Percentiles rank a stretch among this genome's conserved stretches.
phyloP scores from a whole-genome alignment of 176 grass and related monocot species.

The Neostapfia colusana region DNA sequence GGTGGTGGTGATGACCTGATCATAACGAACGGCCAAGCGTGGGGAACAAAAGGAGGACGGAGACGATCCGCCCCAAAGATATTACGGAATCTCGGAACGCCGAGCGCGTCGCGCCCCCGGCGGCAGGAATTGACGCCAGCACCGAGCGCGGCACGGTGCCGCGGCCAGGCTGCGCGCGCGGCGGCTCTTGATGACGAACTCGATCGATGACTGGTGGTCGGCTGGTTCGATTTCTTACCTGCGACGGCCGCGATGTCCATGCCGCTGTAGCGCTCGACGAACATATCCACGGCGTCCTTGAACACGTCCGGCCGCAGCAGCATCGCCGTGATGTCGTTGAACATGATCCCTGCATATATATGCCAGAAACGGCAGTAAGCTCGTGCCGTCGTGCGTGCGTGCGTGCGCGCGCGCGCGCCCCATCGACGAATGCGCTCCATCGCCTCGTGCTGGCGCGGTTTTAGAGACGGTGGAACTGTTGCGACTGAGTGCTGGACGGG shows the following conservation, averaged over 20 bases:
- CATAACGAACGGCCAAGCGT: constrained; percentile 29
- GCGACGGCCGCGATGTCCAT: constrained; percentile 81
- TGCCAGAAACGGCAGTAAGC: not conserved
- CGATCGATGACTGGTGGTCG: not conserved
- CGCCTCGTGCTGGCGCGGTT: not conserved
- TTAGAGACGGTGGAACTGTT: not conserved
- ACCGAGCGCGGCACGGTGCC: not conserved
- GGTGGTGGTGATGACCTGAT: constrained; percentile 39
- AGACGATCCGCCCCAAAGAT: constrained; percentile 39
- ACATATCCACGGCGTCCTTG: constrained; percentile 83
- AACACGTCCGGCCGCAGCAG: constrained; percentile 78
- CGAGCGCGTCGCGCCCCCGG: not conserved
- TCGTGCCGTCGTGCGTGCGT: not conserved
- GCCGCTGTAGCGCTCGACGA: constrained; percentile 83
- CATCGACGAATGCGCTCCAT: not conserved
- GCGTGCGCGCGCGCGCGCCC: not conserved
- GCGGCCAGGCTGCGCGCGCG: no score
- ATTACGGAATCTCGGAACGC: constrained; percentile 48
- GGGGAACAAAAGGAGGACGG: constrained; percentile 24
- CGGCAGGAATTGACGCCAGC: not conserved
- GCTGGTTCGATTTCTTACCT: constrained; percentile 38
- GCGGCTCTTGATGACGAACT: not conserved
- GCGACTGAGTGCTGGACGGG: not conserved
- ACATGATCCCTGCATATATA: constrained; percentile 98
- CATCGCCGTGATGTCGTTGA: constrained; percentile 93